Evolutionary conservation across 257 asterid genomes (phyloP).

Genomic region (Marsdenia floribunda): DNA sequence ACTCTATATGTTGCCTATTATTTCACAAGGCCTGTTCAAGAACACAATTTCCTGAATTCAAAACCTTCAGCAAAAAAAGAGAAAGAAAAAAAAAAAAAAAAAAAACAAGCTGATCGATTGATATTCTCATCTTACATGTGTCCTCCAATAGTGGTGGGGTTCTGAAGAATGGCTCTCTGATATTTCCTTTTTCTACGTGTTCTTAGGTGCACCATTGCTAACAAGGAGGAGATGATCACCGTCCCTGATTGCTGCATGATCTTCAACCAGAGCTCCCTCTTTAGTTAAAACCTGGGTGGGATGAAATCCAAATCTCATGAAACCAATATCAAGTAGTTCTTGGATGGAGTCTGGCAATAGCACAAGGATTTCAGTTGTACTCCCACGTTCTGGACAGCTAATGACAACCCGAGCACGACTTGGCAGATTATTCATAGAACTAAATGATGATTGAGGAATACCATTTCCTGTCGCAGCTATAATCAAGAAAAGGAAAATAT

Average conservation of each 20-base stretch:
- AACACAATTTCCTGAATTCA: background rate
- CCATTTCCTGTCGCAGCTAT: slow-evolving; percentile 31
- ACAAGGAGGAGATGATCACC: slow-evolving; percentile 63
- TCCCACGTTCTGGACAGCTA: slow-evolving; percentile 41
- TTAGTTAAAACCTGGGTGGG: slow-evolving; percentile 38
- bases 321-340: slow-evolving; percentile 57
- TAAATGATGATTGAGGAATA: slow-evolving; percentile 20
- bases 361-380: slow-evolving; percentile 35
- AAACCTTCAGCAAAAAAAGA: background rate
- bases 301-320: slow-evolving; percentile 42
- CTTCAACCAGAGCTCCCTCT: slow-evolving; percentile 61
- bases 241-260: slow-evolving; percentile 53
- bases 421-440: slow-evolving; percentile 10
- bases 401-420: slow-evolving; percentile 44
- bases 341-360: slow-evolving; percentile 46
- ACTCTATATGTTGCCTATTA: no score
- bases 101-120: background rate
- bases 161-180: no score
- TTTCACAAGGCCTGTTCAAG: background rate
- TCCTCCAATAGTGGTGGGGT: background rate
- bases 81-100: no score
- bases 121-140: background rate
- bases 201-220: slow-evolving; percentile 15
- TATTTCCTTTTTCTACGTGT: background rate
- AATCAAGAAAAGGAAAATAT: background rate